A percentile compares a stretch with the other conserved stretches of the same genome.
Evolutionary conservation across 75 land plant species (phyloP).

Genomic region (Pinus tabuliformis): DNA sequence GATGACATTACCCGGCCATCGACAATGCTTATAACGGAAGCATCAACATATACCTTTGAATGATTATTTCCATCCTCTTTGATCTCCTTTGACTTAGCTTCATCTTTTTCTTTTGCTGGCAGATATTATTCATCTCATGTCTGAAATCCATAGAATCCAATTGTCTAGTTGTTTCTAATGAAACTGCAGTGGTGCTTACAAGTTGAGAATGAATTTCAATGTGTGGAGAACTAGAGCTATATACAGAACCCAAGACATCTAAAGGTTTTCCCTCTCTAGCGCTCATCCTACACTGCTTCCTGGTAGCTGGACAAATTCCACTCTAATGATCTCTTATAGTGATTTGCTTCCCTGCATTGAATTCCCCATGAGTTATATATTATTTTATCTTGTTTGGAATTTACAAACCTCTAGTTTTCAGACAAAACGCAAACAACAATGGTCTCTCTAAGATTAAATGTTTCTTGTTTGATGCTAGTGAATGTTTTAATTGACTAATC

Average conservation of each 20-base stretch:
- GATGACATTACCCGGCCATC: no score
- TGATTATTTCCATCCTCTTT: slow-evolving; percentile 1
- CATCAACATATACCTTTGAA: no score
- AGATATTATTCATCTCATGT: background rate
- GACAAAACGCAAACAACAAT: slow-evolving; percentile 88
- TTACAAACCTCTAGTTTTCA: slow-evolving; percentile 84
- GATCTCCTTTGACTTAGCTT: background rate
- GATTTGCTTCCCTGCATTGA: slow-evolving; percentile 24
- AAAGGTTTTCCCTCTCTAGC: no score
- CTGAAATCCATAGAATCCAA: slow-evolving; percentile 5
- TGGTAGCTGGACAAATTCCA: background rate
- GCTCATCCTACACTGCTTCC: slow-evolving; percentile 30
- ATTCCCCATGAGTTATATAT: slow-evolving; percentile 79
- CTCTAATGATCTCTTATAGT: slow-evolving; percentile 3
- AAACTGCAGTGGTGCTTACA: background rate
- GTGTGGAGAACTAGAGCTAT: slow-evolving; percentile 4
- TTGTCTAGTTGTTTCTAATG: background rate
- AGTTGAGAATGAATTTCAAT: slow-evolving; percentile 2
- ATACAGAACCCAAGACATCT: slow-evolving; percentile 6
- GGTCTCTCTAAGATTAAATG: slow-evolving; percentile 50
- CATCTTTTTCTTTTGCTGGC: background rate
- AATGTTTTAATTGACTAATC: slow-evolving; percentile 19
- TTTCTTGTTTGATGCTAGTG: slow-evolving; percentile 29
- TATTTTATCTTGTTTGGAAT: slow-evolving; percentile 65
- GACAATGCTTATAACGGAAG: no score